phyloP scores from a whole-genome alignment of 2,329 filamentous ascomycete genomes.

The Colletotrichum caudatum region DNA sequence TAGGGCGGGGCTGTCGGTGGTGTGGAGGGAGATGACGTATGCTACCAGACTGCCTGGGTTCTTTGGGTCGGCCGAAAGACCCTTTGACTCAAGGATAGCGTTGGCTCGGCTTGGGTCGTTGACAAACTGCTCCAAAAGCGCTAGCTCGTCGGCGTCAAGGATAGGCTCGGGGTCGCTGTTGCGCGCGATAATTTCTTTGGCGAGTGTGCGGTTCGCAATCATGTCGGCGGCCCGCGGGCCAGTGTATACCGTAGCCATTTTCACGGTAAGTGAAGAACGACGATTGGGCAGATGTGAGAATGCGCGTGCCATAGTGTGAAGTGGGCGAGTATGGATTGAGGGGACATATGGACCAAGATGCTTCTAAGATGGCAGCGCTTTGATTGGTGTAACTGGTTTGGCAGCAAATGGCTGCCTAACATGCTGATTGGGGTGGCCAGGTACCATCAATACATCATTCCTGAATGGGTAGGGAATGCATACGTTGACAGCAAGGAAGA shows the following conservation, averaged over 20 bases:
- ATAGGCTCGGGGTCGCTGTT: conserved; percentile 14
- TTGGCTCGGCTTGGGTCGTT: conserved; percentile 4
- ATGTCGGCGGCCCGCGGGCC: conserved; percentile 40
- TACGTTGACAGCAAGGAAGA: not conserved
- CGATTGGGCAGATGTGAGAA: not conserved
- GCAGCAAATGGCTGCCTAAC: not conserved
- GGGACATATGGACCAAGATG: not conserved
- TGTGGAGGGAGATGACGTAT: conserved; percentile 35
- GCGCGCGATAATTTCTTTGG: conserved; percentile 40
- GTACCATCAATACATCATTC: not conserved
- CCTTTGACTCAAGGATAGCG: conserved; percentile 23
- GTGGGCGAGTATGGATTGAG: not conserved
- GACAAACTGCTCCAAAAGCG: conserved; percentile 32
- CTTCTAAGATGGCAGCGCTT: not conserved
- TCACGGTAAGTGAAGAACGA: not conserved
- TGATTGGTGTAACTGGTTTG: not conserved
- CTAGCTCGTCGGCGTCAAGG: conserved; percentile 36
- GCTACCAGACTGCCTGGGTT: conserved; percentile 32
- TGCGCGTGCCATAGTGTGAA: not conserved
- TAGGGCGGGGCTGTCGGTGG: conserved; percentile 17
- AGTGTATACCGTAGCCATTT: conserved; percentile 12
- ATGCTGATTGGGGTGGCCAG: not conserved
- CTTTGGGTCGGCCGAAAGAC: conserved; percentile 1
- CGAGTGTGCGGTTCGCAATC: conserved; percentile 40
- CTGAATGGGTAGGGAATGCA: not conserved